Conservation (phyloP, 352 stramenopile genomes). For the Plasmopara viticola region DNA sequence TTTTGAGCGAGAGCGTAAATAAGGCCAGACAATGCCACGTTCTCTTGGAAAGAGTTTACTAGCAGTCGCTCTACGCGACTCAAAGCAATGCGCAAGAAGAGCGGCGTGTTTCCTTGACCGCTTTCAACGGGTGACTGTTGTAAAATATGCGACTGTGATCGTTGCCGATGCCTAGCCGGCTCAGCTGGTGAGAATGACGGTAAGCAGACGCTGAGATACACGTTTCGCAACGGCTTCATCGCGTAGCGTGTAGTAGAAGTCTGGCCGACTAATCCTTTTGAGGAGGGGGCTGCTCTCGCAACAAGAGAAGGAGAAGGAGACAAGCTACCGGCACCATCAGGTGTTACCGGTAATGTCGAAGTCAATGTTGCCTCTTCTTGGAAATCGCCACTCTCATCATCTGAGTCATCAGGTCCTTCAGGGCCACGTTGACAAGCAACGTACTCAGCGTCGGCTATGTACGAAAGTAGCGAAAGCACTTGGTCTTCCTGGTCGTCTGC, state of each 20-base stretch:
- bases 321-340: conserved; percentile 1
- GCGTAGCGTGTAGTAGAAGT: conserved; percentile 53
- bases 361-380: conserved; percentile 18
- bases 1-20: conserved; percentile 71
- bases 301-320: conserved; percentile 5
- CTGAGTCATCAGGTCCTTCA: conserved; percentile 36
- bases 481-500: conserved; percentile 61
- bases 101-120: conserved; percentile 20
- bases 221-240: conserved; percentile 62
- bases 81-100: conserved; percentile 74
- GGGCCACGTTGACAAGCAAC: conserved; percentile 54
- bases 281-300: conserved; percentile 5
- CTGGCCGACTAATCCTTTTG: conserved; percentile 29
- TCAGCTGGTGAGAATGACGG: conserved; percentile 63
- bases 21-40: conserved; percentile 71
- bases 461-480: conserved; percentile 75
- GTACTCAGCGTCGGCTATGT: conserved; percentile 81
- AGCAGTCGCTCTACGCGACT: conserved; percentile 68
- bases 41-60: conserved; percentile 81
- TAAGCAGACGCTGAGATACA: conserved; percentile 59
- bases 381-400: conserved; percentile 45
- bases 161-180: conserved; percentile 24
- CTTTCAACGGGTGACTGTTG: conserved; percentile 12
- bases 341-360: conserved; percentile 4
- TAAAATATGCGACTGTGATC: conserved; percentile 16